Evolutionary conservation across 345 rosid species (phyloP).

Genomic region (Eutrema heterophyllum): DNA sequence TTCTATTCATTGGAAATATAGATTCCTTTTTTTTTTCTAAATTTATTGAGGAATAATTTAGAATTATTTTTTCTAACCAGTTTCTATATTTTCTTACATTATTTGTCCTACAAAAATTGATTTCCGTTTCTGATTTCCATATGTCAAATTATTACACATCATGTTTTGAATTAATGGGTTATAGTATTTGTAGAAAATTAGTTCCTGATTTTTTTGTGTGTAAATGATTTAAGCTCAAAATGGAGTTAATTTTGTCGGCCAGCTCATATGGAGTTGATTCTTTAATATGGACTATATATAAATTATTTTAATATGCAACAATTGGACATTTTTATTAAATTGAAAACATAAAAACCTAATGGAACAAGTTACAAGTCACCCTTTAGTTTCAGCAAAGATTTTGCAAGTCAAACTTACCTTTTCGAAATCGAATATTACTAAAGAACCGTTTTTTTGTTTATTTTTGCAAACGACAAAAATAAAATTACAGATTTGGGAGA

Average conservation of each 20-base stretch:
- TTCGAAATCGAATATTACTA: slow-evolving; percentile 15
- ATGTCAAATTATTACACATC: neutral
- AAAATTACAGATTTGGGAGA: slow-evolving; percentile 8
- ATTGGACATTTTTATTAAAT: neutral
- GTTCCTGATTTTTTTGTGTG: neutral
- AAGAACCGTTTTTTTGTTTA: neutral
- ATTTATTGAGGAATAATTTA: neutral
- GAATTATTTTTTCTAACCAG: neutral
- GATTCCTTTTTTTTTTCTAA: neutral
- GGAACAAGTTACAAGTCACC: slow-evolving; percentile 25
- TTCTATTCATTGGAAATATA: neutral
- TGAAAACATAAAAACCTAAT: neutral
- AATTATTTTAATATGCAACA: neutral
- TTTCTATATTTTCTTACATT: neutral
- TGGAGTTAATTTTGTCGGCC: neutral
- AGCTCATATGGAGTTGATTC: neutral
- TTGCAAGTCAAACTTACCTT: slow-evolving; percentile 25
- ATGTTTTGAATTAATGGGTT: neutral
- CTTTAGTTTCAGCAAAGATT: neutral
- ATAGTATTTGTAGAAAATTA: neutral
- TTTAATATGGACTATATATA: neutral
- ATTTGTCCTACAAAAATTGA: neutral
- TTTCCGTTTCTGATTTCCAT: neutral
- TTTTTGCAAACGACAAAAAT: neutral
- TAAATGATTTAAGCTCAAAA: neutral